Evolutionary conservation across 164 flowering plant species (phyloP), one percentile per base, ranked within the genome.

Genomic region (Dillenia turbinata): DNA sequence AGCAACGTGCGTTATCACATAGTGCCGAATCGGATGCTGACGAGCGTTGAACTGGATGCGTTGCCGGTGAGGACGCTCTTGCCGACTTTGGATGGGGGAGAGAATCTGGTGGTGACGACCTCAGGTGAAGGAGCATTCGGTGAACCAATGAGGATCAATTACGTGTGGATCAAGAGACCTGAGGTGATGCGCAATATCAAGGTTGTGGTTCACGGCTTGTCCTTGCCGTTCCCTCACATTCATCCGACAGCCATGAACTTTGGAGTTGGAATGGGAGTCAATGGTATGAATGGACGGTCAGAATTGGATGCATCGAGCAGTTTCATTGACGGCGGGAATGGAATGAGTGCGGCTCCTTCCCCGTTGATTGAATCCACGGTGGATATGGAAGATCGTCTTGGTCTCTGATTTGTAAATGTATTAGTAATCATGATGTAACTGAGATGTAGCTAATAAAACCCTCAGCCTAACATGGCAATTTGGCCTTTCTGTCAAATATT

Each of bases 181-280:
- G 63, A 67, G 52, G 11, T 74, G 66, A 59, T 74, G 69, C 9
- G 13, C 54, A 74, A 74, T 50, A 22, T n/a, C 0, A 66, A 66
- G 68, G 44, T 74, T 22, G 71, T 63, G 55, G 74, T 70, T 56
- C 78, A 74, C 55, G 71, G 63, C 40, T 22, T 74, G 14, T 17
- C 48, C 46, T 10, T 14, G 57, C 67, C 68, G 50, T 59, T 69
- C 24, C 63, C 69, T 45, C 56, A 45, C 40, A 47, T 56, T 56
- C 13, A 22, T 54, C 52, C 9, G 10, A 8, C 56, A 3, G 19
- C 24, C 2, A 46, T 9, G 11, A 22, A 33, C 40, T 33, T 33
- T 33, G 40, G 40, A 4, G 40, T 33, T 33, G 40, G 40, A 33
- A 33, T 33, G 5, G 40, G 40, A 33, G 40, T 33, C 40, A 33